Evolutionary conservation across 306 rosid species (phyloP).

Genomic region (Cucumis cinereus): DNA sequence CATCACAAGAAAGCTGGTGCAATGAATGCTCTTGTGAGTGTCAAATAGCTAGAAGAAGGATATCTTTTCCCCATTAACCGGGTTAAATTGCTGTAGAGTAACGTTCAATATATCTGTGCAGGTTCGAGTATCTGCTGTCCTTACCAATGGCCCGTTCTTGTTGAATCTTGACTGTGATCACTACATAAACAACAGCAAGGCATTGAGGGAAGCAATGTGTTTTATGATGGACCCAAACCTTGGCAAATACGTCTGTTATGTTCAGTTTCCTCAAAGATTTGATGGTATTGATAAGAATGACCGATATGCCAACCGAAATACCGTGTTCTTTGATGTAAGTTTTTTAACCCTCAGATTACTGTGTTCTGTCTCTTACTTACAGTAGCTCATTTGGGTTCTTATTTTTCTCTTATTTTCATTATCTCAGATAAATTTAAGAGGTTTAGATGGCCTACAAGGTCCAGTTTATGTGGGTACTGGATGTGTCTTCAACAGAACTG

Average conservation of each 20-base stretch:
- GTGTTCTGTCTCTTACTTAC: background rate
- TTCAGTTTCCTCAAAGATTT: constrained; percentile 96
- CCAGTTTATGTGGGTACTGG: constrained; percentile 99
- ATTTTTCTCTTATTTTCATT: constrained; percentile 5
- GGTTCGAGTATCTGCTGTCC: constrained; percentile 99
- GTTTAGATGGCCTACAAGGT: constrained; percentile 95
- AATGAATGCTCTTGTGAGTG: constrained; percentile 94
- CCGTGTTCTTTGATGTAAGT: constrained; percentile 95
- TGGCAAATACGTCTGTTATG: constrained; percentile 83
- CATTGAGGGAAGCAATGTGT: constrained; percentile 96
- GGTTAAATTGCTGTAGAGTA: background rate
- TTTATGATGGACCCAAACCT: constrained; percentile 98
- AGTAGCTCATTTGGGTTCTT: background rate
- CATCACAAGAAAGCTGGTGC: constrained; percentile 99
- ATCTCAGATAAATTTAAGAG: constrained; percentile 84
- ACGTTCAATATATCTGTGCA: constrained; percentile 16
- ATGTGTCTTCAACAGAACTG: constrained; percentile 89
- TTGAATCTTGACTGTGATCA: constrained; percentile 99
- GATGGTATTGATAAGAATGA: constrained; percentile 91
- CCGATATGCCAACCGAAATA: constrained; percentile 92
- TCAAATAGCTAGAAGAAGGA: background rate
- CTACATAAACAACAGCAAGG: constrained; percentile 94
- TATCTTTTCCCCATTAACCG: background rate
- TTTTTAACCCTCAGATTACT: background rate
- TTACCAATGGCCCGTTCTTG: constrained; percentile 91